phyloP scores from a whole-genome alignment of 2,329 filamentous ascomycete genomes.

The Periconia sp. region DNA sequence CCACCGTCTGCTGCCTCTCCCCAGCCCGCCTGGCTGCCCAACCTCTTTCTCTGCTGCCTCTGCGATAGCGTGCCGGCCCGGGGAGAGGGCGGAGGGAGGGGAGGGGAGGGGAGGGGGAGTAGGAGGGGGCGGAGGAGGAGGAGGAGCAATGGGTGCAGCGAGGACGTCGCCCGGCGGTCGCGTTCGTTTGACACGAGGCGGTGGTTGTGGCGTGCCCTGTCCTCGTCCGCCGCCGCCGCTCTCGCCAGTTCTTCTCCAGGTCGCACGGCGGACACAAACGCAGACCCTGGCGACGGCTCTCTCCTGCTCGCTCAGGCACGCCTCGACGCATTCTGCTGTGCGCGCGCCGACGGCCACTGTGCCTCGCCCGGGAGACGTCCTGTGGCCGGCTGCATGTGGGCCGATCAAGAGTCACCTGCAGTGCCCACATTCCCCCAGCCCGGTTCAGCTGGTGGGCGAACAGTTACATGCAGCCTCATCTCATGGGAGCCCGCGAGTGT shows the following conservation, averaged over 20 bases:
- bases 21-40: conserved; percentile 20
- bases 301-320: conserved; percentile 6
- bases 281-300: conserved; percentile 10
- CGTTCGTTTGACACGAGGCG: conserved; percentile 11
- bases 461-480: conserved; percentile 41
- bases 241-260: conserved; percentile 7
- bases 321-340: conserved; percentile 5
- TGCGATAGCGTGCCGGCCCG: conserved; percentile 1
- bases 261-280: conserved; percentile 11
- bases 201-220: conserved; percentile 19
- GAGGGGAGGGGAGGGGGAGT: no score
- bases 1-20: conserved; percentile 30
- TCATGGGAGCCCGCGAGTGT: conserved; percentile 27
- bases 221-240: conserved; percentile 3
- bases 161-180: conserved; percentile 7
- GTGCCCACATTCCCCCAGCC: conserved; percentile 29
- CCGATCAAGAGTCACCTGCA: conserved; percentile 23
- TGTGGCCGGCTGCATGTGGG: conserved; percentile 28
- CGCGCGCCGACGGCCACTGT: conserved; percentile 12
- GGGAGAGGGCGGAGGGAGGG: neutral
- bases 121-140: no score
- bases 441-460: conserved; percentile 32
- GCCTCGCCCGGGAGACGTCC: conserved; percentile 20
- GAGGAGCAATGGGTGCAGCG: no score
- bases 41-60: conserved; percentile 17